Conservation (phyloP, 441 rosid species). For the Pelargonium australe region DNA sequence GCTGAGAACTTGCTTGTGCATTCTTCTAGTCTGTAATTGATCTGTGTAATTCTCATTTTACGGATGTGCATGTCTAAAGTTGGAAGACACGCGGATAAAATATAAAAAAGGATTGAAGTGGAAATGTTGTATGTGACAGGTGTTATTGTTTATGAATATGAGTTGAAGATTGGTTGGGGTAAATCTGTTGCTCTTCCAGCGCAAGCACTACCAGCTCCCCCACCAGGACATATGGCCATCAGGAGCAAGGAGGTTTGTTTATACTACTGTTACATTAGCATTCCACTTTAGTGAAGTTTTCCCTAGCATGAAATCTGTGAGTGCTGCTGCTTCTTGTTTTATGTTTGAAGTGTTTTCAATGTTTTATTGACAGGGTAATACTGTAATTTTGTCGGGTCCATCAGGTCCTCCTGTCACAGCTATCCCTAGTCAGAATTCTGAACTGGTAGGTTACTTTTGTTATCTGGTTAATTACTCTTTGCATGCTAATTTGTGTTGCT, state of each 20-base stretch:
- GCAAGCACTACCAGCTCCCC: conserved; percentile 98
- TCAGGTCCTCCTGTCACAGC: conserved; percentile 87
- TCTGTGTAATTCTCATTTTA: neutral
- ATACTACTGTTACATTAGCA: neutral
- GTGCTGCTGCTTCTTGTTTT: conserved; percentile 4
- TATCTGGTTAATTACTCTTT: neutral
- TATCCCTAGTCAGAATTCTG: conserved; percentile 79
- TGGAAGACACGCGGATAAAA: conserved; percentile 6
- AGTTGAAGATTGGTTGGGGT: conserved; percentile 98
- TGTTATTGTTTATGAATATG: conserved; percentile 89
- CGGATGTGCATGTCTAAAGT: neutral
- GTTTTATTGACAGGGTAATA: conserved; percentile 63
- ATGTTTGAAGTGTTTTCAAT: conserved; percentile 23
- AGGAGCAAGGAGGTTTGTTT: conserved; percentile 93
- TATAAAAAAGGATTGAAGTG: neutral
- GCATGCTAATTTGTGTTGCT: too few relatives aligned
- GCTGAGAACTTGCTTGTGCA: neutral
- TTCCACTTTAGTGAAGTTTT: neutral
- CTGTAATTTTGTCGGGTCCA: conserved; percentile 90
- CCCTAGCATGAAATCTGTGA: neutral
- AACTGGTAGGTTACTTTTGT: conserved; percentile 53
- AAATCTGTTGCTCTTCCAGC: conserved; percentile 99
- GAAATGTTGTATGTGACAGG: conserved; percentile 42
- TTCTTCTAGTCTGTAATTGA: neutral
- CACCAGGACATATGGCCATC: conserved; percentile 99